Evolutionary conservation across 371 early-diverging fungal species (phyloP).

Genomic region (Circinella minor): DNA sequence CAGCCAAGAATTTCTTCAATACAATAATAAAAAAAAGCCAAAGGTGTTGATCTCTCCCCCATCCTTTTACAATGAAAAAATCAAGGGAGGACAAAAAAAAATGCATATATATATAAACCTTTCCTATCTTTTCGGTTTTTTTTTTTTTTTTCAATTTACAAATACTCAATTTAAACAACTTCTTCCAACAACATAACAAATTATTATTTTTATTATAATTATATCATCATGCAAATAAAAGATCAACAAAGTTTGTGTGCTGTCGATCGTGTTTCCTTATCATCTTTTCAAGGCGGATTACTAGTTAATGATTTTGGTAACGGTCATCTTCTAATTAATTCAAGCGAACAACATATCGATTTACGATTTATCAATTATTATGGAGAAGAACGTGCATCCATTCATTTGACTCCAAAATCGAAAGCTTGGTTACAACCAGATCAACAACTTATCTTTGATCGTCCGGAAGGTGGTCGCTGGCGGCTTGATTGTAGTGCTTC

Average conservation of each 20-base stretch:
- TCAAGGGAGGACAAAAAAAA: not conserved
- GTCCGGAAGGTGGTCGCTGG: constrained; percentile 37
- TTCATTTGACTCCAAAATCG: constrained; percentile 32
- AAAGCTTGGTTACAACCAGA: constrained; percentile 43
- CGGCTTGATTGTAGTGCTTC: constrained; percentile 32
- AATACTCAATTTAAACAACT: not conserved
- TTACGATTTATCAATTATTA: constrained; percentile 28
- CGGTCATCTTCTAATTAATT: constrained; percentile 29
- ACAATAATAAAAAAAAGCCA: not conserved
- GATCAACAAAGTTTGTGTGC: constrained; percentile 11
- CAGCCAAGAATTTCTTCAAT: constrained; percentile 7
- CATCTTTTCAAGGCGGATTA: constrained; percentile 18
- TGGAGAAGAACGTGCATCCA: constrained; percentile 28
- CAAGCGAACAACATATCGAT: constrained; percentile 22
- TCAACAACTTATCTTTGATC: constrained; percentile 30
- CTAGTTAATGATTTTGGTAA: constrained; percentile 15
- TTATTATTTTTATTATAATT: not conserved
- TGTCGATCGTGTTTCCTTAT: constrained; percentile 21
- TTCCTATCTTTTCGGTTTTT: no score
- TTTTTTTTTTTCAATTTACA: not conserved
- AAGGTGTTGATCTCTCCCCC: no score
- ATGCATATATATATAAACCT: no score
- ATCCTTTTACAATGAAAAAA: no score
- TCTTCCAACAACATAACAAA: not conserved
- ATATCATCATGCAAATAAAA: not conserved